A percentile compares a stretch with the other conserved stretches of the same genome.
phyloP scores from a whole-genome alignment of 495 filamentous ascomycete species.

The Penicillium fimorum region DNA sequence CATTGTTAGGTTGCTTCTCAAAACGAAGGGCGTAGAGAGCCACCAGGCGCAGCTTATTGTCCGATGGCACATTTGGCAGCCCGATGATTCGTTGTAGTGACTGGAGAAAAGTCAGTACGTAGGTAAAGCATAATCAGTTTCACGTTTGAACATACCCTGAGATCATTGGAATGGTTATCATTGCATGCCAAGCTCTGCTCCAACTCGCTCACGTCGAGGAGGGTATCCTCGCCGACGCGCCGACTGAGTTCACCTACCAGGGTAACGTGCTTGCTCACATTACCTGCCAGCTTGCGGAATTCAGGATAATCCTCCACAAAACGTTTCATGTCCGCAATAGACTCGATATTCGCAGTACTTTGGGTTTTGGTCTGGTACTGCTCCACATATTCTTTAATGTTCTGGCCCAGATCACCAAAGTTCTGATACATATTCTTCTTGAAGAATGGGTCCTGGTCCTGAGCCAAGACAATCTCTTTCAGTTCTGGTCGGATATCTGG shows the following conservation, averaged over 20 bases:
- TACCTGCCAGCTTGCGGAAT: slow-evolving; percentile 93
- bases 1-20: slow-evolving; percentile 75
- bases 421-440: slow-evolving; percentile 99
- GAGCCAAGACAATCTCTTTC: slow-evolving; percentile 92
- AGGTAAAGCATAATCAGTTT: neutral
- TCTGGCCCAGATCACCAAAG: slow-evolving; percentile 94
- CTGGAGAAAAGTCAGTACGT: slow-evolving; percentile 41
- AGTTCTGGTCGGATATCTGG: slow-evolving; percentile 89
- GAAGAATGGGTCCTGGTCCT: slow-evolving; percentile 98
- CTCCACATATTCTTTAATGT: slow-evolving; percentile 98
- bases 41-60: slow-evolving; percentile 82
- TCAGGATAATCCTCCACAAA: slow-evolving; percentile 99
- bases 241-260: slow-evolving; percentile 90
- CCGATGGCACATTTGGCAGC: slow-evolving; percentile 65
- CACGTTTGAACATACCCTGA: slow-evolving; percentile 62
- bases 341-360: slow-evolving; percentile 90
- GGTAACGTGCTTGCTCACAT: slow-evolving; percentile 97
- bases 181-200: slow-evolving; percentile 97
- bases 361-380: slow-evolving; percentile 96
- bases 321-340: slow-evolving; percentile 96
- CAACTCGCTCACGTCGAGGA: slow-evolving; percentile 92
- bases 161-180: slow-evolving; percentile 84
- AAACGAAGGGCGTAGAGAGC: slow-evolving; percentile 93
- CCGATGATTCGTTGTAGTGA: slow-evolving; percentile 82
- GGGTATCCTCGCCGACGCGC: slow-evolving; percentile 74